Base-by-base conservation (phyloP, 2,329 filamentous ascomycete genomes). In the Trichoderma atrobrunneum region DNA sequence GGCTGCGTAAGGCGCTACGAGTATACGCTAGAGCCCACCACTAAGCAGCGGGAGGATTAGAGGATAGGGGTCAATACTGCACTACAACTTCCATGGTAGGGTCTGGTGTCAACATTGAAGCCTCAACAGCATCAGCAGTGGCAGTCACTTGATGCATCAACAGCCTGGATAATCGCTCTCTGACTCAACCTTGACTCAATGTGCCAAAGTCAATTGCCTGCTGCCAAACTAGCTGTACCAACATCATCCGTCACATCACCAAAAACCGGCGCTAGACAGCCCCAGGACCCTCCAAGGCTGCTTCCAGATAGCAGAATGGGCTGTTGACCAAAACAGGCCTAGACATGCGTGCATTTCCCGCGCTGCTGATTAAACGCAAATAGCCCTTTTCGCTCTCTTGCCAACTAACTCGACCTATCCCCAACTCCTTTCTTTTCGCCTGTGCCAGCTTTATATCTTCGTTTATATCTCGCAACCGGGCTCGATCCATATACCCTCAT, bases 361-460 rank as follows among this genome's bases (percentile, higher is more conserved):
- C 30, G 3, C 11, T 54, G 67, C 62, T 51, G 62, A 70, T 54
- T 62, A 54, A 70, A 61, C 60, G 39, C 39, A 51, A 51, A 64
- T 51, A 18, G 61, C 36, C 26, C 43, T 56, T 43, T 43, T 68
- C 39, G 30, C 24, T 71, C 26, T 59, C 32, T 51, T 54, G 65
- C 66, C 66, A 70, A 72, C 65, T 56, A 54, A 54, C 71, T 59
- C 28, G 30, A n/a, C 54, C 65, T 32, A 63, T 72, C 59, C 56
- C 60, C 39, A 68, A 65, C 65, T 59, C 64, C 66, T 60, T 60
- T 67, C 51, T 57, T 72, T 51, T 36, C 63, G 59, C 39, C 39
- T 43, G 36, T 73, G 43, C 59, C 60, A 63, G 39, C 57, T 56
- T 67, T 39, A 30, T 54, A 34, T 59, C 64, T 59, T 69, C 56